phyloP scores from a whole-genome alignment of 805 yeast genomes.

The Suhomyces vadensis region DNA sequence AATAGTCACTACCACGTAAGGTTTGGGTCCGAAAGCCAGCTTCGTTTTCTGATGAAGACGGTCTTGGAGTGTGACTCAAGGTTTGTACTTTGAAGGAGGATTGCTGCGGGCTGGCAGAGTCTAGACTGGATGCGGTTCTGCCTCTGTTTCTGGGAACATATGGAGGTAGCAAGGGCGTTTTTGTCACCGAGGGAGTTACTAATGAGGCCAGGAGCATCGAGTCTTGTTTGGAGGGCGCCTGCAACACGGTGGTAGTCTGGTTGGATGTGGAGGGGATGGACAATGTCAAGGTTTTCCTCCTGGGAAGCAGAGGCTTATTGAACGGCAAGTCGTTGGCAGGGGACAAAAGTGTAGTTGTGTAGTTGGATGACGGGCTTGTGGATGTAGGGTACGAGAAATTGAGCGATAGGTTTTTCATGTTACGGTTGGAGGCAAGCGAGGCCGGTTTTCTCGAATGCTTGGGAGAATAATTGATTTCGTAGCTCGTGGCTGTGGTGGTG shows the following conservation, averaged over 20 bases:
- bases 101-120: constrained; percentile 4
- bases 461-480: constrained; percentile 37
- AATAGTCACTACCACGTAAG: constrained; percentile 9
- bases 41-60: background rate
- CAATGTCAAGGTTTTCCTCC: constrained; percentile 18
- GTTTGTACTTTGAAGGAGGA: constrained; percentile 7
- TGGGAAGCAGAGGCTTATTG: constrained; percentile 13
- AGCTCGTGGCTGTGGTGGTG: background rate
- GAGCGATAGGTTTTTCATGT: constrained; percentile 40
- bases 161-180: constrained; percentile 22
- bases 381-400: constrained; percentile 18
- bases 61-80: background rate
- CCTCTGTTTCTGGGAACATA: constrained; percentile 3
- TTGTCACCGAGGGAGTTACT: constrained; percentile 21
- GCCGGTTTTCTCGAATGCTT: constrained; percentile 36
- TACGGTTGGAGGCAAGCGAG: constrained; percentile 28
- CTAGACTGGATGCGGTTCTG: constrained; percentile 2
- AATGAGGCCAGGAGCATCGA: constrained; percentile 1
- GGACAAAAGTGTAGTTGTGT: constrained; percentile 8
- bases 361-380: constrained; percentile 7
- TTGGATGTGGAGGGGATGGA: constrained; percentile 14
- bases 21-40: background rate
- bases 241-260: constrained; percentile 3
- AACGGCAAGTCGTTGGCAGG: constrained; percentile 11
- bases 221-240: background rate